phyloP scores from a whole-genome alignment of 768 basidiomycete species.

The Hericium erinaceus region DNA sequence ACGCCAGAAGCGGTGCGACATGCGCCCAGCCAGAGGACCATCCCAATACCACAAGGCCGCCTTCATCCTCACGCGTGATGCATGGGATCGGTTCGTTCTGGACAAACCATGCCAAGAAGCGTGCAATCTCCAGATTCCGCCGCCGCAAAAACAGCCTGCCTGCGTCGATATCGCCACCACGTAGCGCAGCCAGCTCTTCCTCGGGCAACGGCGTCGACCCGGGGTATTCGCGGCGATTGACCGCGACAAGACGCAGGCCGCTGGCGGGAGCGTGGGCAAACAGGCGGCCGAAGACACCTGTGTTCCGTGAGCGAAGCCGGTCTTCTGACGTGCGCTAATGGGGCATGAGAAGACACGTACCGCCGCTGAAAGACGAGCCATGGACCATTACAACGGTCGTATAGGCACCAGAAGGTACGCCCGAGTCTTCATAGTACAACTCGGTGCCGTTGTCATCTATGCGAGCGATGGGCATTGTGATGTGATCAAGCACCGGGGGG shows the following conservation, averaged over 20 bases:
- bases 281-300: conserved; percentile 23
- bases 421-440: too few relatives aligned
- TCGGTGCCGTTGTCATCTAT: too few relatives aligned
- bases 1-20: background rate
- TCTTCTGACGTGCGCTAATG: too few relatives aligned
- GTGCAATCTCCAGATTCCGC: background rate
- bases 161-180: conserved; percentile 7
- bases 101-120: conserved; percentile 1
- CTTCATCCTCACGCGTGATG: background rate
- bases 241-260: conserved; percentile 26
- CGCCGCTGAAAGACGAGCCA: too few relatives aligned
- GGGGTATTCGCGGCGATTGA: conserved; percentile 28
- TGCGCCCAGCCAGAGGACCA: conserved; percentile 1
- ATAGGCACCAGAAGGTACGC: too few relatives aligned
- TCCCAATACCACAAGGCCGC: background rate
- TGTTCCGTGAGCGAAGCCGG: background rate
- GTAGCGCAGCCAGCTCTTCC: conserved; percentile 18
- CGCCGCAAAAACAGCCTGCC: background rate
- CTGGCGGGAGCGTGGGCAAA: conserved; percentile 16
- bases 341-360: too few relatives aligned
- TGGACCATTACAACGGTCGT: too few relatives aligned
- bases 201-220: conserved; percentile 26
- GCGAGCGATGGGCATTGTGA: too few relatives aligned
- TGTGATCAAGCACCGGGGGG: too few relatives aligned
- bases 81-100: background rate